phyloP scores from a whole-genome alignment of 2,329 filamentous ascomycete genomes.

The Graphilbum fragrans region DNA sequence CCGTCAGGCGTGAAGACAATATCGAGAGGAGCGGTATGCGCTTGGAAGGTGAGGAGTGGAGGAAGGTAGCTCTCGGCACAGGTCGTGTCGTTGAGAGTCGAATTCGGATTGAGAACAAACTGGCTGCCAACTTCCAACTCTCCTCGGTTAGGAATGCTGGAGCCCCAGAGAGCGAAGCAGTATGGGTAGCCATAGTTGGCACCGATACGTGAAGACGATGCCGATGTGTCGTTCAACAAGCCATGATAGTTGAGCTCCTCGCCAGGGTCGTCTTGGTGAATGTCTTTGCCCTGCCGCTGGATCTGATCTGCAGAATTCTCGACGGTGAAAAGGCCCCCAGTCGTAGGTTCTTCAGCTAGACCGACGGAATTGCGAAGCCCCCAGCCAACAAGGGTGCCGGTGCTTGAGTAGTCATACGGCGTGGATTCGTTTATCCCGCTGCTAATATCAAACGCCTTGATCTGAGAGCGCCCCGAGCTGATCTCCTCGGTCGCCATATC shows the following conservation, averaged over 20 bases:
- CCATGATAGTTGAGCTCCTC: slow-evolving; percentile 64
- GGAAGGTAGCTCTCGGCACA: slow-evolving; percentile 30
- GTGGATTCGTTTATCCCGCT: slow-evolving; percentile 13
- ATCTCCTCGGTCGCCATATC: slow-evolving; percentile 40
- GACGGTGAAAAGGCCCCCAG: slow-evolving; percentile 9
- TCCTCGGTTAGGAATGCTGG: slow-evolving; percentile 28
- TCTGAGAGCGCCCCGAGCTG: slow-evolving; percentile 47
- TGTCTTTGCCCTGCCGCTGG: slow-evolving; percentile 36
- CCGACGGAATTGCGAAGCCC: slow-evolving; percentile 59
- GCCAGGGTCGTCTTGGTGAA: slow-evolving; percentile 57
- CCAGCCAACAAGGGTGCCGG: slow-evolving; percentile 42
- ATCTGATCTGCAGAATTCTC: slow-evolving; percentile 27
- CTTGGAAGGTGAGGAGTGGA: slow-evolving; percentile 44
- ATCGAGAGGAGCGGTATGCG: slow-evolving; percentile 61
- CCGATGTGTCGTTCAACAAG: slow-evolving; percentile 31
- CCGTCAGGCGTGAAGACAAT: slow-evolving; percentile 51
- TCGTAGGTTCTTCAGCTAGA: slow-evolving; percentile 34
- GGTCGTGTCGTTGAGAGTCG: slow-evolving; percentile 26
- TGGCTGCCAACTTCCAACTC: slow-evolving; percentile 33
- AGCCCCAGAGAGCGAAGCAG: slow-evolving; percentile 56
- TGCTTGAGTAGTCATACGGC: slow-evolving; percentile 33
- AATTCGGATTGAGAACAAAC: slow-evolving; percentile 26
- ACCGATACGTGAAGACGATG: slow-evolving; percentile 15
- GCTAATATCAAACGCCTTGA: slow-evolving; percentile 43
- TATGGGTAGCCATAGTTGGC: slow-evolving; percentile 59